Evolutionary conservation across 805 yeast genomes (phyloP).

Genomic region (Cyberlindnera bimundalis): DNA sequence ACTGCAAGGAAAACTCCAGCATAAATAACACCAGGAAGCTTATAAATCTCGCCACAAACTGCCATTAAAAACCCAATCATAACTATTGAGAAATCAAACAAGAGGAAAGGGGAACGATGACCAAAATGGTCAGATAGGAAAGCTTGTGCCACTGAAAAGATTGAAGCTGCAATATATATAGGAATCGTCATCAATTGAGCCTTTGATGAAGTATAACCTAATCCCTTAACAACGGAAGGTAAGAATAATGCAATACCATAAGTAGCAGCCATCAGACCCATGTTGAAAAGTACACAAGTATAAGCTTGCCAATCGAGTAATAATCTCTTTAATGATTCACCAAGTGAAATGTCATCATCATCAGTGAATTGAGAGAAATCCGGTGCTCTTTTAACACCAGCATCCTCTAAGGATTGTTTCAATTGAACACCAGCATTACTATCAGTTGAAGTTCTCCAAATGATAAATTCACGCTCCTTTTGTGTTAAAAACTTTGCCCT

Average conservation of each 20-base stretch:
- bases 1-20: constrained; percentile 32
- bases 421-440: constrained; percentile 1
- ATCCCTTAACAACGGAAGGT: constrained; percentile 38
- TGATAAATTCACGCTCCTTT: constrained; percentile 14
- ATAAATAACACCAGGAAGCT: constrained; percentile 29
- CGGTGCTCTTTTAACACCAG: constrained; percentile 8
- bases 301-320: constrained; percentile 32
- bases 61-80: constrained; percentile 34
- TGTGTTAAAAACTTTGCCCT: constrained; percentile 15
- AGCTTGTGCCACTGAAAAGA: constrained; percentile 28
- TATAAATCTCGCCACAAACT: constrained; percentile 26
- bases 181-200: constrained; percentile 44
- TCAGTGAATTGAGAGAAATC: constrained; percentile 14
- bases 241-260: constrained; percentile 38
- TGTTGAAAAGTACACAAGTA: constrained; percentile 28
- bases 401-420: not conserved
- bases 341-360: constrained; percentile 14
- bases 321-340: constrained; percentile 21
- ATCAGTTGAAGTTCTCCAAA: constrained; percentile 8
- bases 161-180: constrained; percentile 35
- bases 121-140: constrained; percentile 29
- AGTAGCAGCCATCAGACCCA: constrained; percentile 32
- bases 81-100: constrained; percentile 27
- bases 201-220: constrained; percentile 38
- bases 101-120: constrained; percentile 31